Evolutionary conservation across 208 protist species (phyloP).

Genomic region (Porcisia hertigi): DNA sequence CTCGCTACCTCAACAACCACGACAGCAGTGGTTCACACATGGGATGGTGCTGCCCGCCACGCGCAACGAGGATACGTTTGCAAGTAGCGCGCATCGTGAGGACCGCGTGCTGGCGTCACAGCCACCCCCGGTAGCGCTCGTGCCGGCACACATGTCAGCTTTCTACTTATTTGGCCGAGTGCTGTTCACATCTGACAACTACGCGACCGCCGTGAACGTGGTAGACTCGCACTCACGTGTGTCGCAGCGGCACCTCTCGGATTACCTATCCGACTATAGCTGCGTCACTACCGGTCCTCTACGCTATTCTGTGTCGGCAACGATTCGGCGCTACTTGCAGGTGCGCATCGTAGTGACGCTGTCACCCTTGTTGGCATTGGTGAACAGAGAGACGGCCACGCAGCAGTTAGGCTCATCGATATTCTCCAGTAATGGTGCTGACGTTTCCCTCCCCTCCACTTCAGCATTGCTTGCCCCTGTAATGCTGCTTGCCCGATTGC

Average conservation of each 20-base stretch:
- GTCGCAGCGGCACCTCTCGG: neutral
- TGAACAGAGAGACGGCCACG: neutral
- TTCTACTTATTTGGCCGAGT: conserved; percentile 30
- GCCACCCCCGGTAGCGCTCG: conserved; percentile 26
- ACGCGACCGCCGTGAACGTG: conserved; percentile 48
- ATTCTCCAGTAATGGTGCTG: neutral
- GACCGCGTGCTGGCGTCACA: conserved; percentile 20
- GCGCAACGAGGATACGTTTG: conserved; percentile 42
- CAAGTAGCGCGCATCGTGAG: conserved; percentile 21
- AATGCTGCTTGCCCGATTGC: conserved; percentile 13
- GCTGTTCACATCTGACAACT: conserved; percentile 52
- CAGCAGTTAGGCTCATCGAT: neutral
- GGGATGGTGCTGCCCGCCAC: conserved; percentile 60
- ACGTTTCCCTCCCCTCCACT: neutral
- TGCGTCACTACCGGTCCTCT: conserved; percentile 58
- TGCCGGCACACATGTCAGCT: conserved; percentile 14
- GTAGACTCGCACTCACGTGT: conserved; percentile 26
- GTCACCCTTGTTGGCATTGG: conserved; percentile 31
- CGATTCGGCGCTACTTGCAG: conserved; percentile 61
- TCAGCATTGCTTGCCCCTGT: neutral
- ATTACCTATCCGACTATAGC: conserved; percentile 64
- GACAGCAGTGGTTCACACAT: conserved; percentile 12
- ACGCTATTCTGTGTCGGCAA: conserved; percentile 49
- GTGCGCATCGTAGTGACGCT: conserved; percentile 49
- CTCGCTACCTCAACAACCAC: neutral